Evolutionary conservation across 768 basidiomycete species (phyloP).

Genomic region (Chalciporus pseudorubinellus): DNA sequence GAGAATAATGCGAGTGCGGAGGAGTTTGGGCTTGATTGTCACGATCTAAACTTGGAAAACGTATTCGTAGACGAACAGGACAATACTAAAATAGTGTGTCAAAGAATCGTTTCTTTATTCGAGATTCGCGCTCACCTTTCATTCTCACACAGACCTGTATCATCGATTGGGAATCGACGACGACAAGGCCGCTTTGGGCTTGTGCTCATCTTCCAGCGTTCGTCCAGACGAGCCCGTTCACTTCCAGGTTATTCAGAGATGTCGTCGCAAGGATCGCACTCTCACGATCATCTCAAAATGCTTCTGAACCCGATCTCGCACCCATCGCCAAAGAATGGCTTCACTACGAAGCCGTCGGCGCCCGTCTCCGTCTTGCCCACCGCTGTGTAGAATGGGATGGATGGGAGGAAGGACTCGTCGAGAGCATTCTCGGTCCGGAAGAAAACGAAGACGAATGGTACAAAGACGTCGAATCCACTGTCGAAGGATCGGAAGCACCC

Average conservation of each 20-base stretch:
- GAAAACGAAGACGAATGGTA: slow-evolving; percentile 76
- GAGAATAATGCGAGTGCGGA: slow-evolving; percentile 38
- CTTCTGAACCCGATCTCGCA: slow-evolving; percentile 32
- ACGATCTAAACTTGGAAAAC: slow-evolving; percentile 83
- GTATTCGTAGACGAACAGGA: slow-evolving; percentile 75
- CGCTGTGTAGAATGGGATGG: slow-evolving; percentile 87
- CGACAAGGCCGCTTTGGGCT: slow-evolving; percentile 81
- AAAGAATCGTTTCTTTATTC: background rate
- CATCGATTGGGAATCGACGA: slow-evolving; percentile 92
- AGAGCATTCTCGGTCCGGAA: slow-evolving; percentile 70
- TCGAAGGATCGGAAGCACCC: slow-evolving; percentile 16
- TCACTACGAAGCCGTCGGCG: slow-evolving; percentile 63
- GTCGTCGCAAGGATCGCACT: slow-evolving; percentile 51
- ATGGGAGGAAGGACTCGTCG: slow-evolving; percentile 84
- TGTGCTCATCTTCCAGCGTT: slow-evolving; percentile 81
- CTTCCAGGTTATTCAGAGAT: slow-evolving; percentile 66
- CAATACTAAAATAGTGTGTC: slow-evolving; percentile 65
- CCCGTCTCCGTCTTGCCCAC: slow-evolving; percentile 70
- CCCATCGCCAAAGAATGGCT: slow-evolving; percentile 68
- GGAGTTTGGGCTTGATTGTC: slow-evolving; percentile 79
- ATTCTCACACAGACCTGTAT: slow-evolving; percentile 61
- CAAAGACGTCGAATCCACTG: slow-evolving; percentile 35
- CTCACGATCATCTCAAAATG: slow-evolving; percentile 18
- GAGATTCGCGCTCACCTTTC: background rate
- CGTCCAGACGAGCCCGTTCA: slow-evolving; percentile 74